Base-by-base conservation (phyloP, 202 grass and related monocot species). In the Setaria viridis region DNA sequence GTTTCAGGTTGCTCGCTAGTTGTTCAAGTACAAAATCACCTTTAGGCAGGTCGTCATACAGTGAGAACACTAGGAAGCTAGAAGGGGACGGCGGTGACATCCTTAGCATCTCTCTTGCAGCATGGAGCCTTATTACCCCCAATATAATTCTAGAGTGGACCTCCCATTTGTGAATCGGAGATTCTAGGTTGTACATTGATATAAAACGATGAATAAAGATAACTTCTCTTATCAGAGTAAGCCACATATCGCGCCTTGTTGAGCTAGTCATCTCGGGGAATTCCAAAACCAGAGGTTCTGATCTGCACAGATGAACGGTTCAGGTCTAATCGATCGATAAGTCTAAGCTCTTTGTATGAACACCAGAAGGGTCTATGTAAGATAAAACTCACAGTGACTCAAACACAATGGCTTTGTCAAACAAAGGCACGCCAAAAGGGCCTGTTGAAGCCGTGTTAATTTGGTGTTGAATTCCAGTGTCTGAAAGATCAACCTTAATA, bases 181-280 rank as follows among this genome's bases (percentile, higher is more conserved):
- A 89, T 78, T 92, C 88, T 80, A 98, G 88, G 70, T 49, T 80
- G 81, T 87, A 91, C 68, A 79, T 85, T 9, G 86, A 88, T 76
- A 98, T 82, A 71, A 95, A 98, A 51, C 86, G 88, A 72, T 98
- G 95, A 69, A 94, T 87, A 33, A 92, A 87, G 15, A 91, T 79
- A 2, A 94, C 75, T 86, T 98, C 95, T 78, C 90, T 98, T 70
- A 89, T 88, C 78, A 98, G 85, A 62, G 93, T 92, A 82, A 94
- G 93, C 91, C 93, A 98, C 76, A 93, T 87, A 72, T 95, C 93
- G 7, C 95, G 91, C 50, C 95, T 90, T 76, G 80, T 94, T n/a
- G 95, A 98, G 85, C 95, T 95, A 20, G 95, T 92, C 82, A 94
- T 92, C 86, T 98, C 95, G 0, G 93, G 93, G 11, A 95, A 98